Conservation (phyloP, 1,284 basidiomycete species). For the Apiotrichum domesticum region DNA sequence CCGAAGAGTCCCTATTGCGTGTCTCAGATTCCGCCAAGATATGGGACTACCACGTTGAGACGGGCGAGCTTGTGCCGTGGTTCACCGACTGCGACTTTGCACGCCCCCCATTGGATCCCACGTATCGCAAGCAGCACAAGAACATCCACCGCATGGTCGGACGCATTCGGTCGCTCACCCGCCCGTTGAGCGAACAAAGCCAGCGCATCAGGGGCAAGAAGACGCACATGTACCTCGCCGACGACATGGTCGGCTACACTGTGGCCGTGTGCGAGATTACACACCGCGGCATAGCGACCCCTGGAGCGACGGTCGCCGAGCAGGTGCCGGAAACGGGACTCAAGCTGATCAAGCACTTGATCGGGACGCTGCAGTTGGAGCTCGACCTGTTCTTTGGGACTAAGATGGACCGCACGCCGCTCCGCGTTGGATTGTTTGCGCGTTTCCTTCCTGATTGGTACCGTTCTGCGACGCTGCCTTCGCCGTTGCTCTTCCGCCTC, state of each 20-base stretch:
- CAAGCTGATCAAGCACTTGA: slow-evolving; percentile 67
- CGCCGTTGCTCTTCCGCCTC: slow-evolving; percentile 74
- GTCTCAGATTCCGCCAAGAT: slow-evolving; percentile 42
- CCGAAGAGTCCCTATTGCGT: slow-evolving; percentile 38
- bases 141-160: slow-evolving; percentile 39
- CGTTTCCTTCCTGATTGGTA: slow-evolving; percentile 82
- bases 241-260: slow-evolving; percentile 85
- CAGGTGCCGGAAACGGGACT: slow-evolving; percentile 69
- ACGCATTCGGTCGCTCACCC: slow-evolving; percentile 35
- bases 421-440: slow-evolving; percentile 79
- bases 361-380: slow-evolving; percentile 56
- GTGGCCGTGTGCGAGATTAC: slow-evolving; percentile 74
- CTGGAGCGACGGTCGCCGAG: slow-evolving; percentile 56
- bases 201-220: slow-evolving; percentile 40
- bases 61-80: slow-evolving; percentile 44
- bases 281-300: slow-evolving; percentile 59
- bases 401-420: slow-evolving; percentile 56
- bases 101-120: slow-evolving; percentile 23
- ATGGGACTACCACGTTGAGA: slow-evolving; percentile 45
- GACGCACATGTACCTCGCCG: slow-evolving; percentile 67
- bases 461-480: slow-evolving; percentile 65
- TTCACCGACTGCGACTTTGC: slow-evolving; percentile 39
- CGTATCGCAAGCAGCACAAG: slow-evolving; percentile 24
- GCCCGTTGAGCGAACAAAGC: slow-evolving; percentile 42
- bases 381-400: slow-evolving; percentile 44